phyloP scores from a whole-genome alignment of 164 flowering plant genomes.

The Chimonanthus praecox region DNA sequence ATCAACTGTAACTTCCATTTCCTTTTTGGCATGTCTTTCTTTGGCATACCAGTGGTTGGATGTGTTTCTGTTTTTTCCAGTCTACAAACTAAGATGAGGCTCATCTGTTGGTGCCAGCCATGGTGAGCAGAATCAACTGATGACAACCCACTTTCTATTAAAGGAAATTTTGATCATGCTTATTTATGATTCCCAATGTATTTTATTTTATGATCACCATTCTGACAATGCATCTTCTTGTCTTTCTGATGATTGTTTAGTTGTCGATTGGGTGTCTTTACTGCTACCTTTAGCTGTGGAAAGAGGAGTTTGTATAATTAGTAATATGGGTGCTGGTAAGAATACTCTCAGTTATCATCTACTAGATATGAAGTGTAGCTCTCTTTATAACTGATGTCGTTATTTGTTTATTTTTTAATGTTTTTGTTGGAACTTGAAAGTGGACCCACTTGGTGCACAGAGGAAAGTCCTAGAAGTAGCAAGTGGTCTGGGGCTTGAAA shows the following conservation, averaged over 20 bases:
- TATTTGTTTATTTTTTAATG: not conserved
- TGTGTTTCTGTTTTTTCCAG: too few species aligned
- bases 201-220: not conserved
- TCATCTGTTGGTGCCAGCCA: not conserved
- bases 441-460: slow-evolving; percentile 85
- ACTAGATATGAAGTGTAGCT: not conserved
- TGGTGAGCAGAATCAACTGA: not conserved
- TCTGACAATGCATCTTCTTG: not conserved
- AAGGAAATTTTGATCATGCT: too few species aligned
- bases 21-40: too few species aligned
- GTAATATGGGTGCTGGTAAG: slow-evolving; percentile 98
- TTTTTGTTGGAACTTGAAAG: slow-evolving; percentile 34
- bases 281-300: slow-evolving; percentile 82
- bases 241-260: slow-evolving; percentile 28
- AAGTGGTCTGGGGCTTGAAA: slow-evolving; percentile 45
- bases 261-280: slow-evolving; percentile 79
- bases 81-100: too few species aligned
- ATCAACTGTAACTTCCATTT: too few species aligned
- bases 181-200: not conserved
- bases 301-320: slow-evolving; percentile 75
- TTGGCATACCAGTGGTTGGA: too few species aligned
- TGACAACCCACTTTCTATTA: not conserved
- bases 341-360: not conserved
- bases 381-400: not conserved
- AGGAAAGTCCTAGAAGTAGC: slow-evolving; percentile 64